Evolutionary conservation across 2,329 filamentous ascomycete genomes (phyloP).

Genomic region (Passalora sequoiae): DNA sequence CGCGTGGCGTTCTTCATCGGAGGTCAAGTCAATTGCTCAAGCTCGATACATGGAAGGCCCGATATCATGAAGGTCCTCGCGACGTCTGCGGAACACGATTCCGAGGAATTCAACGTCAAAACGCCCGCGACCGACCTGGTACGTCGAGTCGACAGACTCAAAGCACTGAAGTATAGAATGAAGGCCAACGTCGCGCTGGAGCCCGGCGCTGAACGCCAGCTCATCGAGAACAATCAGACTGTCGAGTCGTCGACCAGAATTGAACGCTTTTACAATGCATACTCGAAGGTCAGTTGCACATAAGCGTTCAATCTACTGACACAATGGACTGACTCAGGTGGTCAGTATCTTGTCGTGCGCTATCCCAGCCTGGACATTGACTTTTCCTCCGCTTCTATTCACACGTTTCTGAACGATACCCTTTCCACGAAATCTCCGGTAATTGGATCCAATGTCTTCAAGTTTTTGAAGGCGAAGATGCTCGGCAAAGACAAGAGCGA

Average conservation of each 20-base stretch:
- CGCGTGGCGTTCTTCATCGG: conserved; percentile 51
- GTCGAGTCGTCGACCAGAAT: conserved; percentile 34
- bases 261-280: conserved; percentile 41
- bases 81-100: conserved; percentile 10
- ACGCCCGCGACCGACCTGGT: neutral
- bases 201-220: conserved; percentile 39
- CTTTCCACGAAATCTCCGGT: neutral
- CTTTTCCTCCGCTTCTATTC: conserved; percentile 40
- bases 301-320: no score
- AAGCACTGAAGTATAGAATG: neutral
- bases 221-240: conserved; percentile 27
- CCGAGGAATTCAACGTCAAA: neutral
- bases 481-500: conserved; percentile 35
- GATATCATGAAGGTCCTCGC: conserved; percentile 49
- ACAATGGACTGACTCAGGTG: neutral
- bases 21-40: conserved; percentile 55
- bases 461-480: conserved; percentile 48
- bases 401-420: neutral
- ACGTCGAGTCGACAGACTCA: neutral
- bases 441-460: conserved; percentile 43
- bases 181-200: conserved; percentile 4
- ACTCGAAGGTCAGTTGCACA: conserved; percentile 45
- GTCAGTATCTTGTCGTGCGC: conserved; percentile 38
- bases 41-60: conserved; percentile 46
- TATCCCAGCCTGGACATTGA: conserved; percentile 40